Evolutionary conservation across 2,329 filamentous ascomycete genomes (phyloP).

Genomic region (Apiospora arundinis): DNA sequence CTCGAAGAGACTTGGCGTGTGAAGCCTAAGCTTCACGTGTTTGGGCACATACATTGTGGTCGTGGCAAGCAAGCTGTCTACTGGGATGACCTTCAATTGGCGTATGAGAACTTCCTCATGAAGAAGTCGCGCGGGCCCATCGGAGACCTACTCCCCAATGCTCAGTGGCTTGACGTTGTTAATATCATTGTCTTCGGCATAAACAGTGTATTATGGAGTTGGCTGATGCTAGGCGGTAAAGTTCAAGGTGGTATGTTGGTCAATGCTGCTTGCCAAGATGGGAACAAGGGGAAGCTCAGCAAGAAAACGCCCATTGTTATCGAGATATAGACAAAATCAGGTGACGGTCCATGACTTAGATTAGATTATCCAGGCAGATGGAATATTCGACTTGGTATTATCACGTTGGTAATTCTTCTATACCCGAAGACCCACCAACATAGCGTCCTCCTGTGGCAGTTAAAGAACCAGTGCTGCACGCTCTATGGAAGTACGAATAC

Average conservation of each 20-base stretch:
- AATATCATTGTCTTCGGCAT: conserved; percentile 53
- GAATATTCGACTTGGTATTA: no score
- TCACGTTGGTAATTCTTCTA: no score
- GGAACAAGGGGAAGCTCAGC: conserved; percentile 56
- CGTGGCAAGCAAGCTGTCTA: conserved; percentile 72
- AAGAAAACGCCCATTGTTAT: conserved; percentile 43
- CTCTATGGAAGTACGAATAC: no score
- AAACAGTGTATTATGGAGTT: conserved; percentile 59
- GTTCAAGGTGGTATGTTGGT: conserved; percentile 59
- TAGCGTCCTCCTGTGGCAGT: neutral
- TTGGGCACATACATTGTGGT: conserved; percentile 83
- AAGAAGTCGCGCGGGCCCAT: conserved; percentile 49
- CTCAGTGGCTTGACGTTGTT: conserved; percentile 53
- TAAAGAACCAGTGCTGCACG: neutral
- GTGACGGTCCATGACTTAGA: no score
- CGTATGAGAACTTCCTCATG: conserved; percentile 71
- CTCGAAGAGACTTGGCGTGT: conserved; percentile 77
- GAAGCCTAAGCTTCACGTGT: conserved; percentile 78
- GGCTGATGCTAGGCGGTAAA: conserved; percentile 59
- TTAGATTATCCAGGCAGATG: no score
- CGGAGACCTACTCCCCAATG: conserved; percentile 53
- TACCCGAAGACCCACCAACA: no score
- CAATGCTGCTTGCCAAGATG: conserved; percentile 63
- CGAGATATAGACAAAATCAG: conserved; percentile 1
- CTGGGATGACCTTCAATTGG: conserved; percentile 76